Percentiles rank a stretch among this genome's conserved stretches.
Conservation (phyloP, 164 flowering plant species). For the Chloranthus sessilifolius region DNA sequence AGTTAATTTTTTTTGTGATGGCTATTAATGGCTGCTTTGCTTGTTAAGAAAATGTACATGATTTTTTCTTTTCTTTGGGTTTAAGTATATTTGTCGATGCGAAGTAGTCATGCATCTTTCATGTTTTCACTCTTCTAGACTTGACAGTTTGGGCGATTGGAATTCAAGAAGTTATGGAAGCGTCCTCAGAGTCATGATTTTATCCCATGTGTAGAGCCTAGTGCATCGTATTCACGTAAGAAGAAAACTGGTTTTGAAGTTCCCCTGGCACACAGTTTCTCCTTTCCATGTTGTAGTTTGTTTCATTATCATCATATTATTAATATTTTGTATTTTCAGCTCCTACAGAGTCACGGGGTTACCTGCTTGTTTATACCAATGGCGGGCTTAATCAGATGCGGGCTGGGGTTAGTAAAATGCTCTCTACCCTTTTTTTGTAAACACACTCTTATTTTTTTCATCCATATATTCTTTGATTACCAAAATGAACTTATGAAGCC, state of each 20-base stretch:
- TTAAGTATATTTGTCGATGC: conserved; percentile 12
- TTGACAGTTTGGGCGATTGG: conserved; percentile 67
- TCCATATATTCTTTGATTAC: too few relatives aligned
- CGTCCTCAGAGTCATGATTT: conserved; percentile 62
- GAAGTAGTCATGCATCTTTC: conserved; percentile 60
- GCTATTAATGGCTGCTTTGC: neutral
- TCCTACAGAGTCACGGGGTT: conserved; percentile 61
- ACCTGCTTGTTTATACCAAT: conserved; percentile 83
- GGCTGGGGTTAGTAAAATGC: conserved; percentile 68
- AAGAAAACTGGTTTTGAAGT: conserved; percentile 11
- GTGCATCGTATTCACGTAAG: conserved; percentile 59
- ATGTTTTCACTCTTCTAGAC: conserved; percentile 89
- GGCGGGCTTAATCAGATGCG: conserved; percentile 99
- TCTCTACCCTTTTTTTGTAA: conserved; percentile 11
- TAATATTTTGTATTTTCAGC: conserved; percentile 36
- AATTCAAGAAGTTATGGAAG: conserved; percentile 83
- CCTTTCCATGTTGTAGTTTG: neutral
- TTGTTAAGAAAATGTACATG: too few relatives aligned
- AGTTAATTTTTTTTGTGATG: too few relatives aligned
- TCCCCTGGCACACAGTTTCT: too few relatives aligned
- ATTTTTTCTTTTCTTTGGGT: too few relatives aligned
- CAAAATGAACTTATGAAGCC: too few relatives aligned
- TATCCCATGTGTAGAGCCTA: conserved; percentile 66
- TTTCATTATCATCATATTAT: neutral
- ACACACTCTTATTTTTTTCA: too few relatives aligned